Evolutionary conservation across 2,329 filamentous ascomycete species (phyloP).

Genomic region (Ophiobolus disseminans): DNA sequence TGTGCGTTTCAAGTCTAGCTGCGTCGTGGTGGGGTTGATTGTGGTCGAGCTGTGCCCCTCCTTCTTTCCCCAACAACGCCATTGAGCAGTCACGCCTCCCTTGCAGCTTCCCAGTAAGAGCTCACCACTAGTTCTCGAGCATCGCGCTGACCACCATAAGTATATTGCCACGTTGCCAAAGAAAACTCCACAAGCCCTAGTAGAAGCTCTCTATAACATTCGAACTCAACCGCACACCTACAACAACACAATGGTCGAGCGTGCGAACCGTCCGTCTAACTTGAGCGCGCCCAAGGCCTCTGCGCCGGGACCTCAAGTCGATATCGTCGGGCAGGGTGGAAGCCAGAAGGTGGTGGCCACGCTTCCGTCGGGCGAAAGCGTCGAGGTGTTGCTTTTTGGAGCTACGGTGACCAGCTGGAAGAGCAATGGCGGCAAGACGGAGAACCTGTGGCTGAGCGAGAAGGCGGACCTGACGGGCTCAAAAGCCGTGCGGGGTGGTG

Average conservation of each 20-base stretch:
- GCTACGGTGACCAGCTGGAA: constrained; percentile 96
- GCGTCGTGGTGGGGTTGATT: constrained; percentile 31
- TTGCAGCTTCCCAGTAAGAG: constrained; percentile 12
- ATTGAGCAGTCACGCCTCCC: constrained; percentile 20
- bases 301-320: constrained; percentile 70
- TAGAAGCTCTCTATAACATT: neutral
- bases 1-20: constrained; percentile 10
- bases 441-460: constrained; percentile 87
- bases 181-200: neutral
- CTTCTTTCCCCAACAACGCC: constrained; percentile 21
- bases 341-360: constrained; percentile 77
- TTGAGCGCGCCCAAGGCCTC: constrained; percentile 67
- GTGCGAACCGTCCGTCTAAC: constrained; percentile 81
- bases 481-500: constrained; percentile 89
- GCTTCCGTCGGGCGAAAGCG: constrained; percentile 84
- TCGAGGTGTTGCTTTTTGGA: constrained; percentile 86
- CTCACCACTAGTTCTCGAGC: constrained; percentile 5
- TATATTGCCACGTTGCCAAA: constrained; percentile 1
- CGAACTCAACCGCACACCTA: constrained; percentile 5
- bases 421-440: constrained; percentile 71
- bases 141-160: neutral
- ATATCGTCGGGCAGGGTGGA: constrained; percentile 75
- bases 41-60: constrained; percentile 27
- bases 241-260: constrained; percentile 71
- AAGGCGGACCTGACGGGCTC: constrained; percentile 81